Evolutionary conservation across 192 early-diverging fungal genomes (phyloP).

Genomic region (Coemansia sp.): DNA sequence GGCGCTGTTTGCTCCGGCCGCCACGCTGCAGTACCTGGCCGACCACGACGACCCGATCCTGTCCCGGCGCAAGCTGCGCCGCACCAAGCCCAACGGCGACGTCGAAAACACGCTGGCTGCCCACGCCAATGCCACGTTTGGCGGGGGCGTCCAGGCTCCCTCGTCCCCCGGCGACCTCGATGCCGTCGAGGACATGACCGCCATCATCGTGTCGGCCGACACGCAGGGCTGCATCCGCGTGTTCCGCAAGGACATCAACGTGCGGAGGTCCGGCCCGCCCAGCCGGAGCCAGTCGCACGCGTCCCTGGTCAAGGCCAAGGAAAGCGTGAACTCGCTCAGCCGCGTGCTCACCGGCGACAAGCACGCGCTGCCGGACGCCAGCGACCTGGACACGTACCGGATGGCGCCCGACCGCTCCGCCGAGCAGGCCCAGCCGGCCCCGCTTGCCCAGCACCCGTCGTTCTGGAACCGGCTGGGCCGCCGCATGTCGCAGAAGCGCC

Average conservation of each 20-base stretch:
- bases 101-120: conserved; percentile 30
- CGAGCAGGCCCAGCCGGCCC: conserved; percentile 2
- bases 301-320: conserved; percentile 16
- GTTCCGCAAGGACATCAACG: conserved; percentile 62
- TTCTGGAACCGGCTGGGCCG: conserved; percentile 40
- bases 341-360: conserved; percentile 14
- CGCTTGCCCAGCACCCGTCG: conserved; percentile 20
- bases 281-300: conserved; percentile 2
- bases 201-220: conserved; percentile 66
- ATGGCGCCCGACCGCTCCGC: neutral
- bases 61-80: conserved; percentile 45
- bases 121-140: conserved; percentile 25
- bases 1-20: conserved; percentile 63
- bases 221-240: conserved; percentile 62
- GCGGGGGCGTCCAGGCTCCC: conserved; percentile 1
- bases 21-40: conserved; percentile 60
- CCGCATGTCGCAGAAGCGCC: conserved; percentile 26
- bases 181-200: conserved; percentile 38
- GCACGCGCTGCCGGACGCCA: neutral
- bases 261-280: conserved; percentile 2
- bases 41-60: conserved; percentile 57
- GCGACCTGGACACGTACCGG: neutral
- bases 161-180: conserved; percentile 1
- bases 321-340: conserved; percentile 15
- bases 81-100: conserved; percentile 18